Percentiles rank a stretch among this genome's conserved stretches.
These are phyloP conservation scores for Colletotrichum magnum DNA, from an alignment of 2,329 filamentous ascomycete genomes.

Conservation along the genomic window DNA sequence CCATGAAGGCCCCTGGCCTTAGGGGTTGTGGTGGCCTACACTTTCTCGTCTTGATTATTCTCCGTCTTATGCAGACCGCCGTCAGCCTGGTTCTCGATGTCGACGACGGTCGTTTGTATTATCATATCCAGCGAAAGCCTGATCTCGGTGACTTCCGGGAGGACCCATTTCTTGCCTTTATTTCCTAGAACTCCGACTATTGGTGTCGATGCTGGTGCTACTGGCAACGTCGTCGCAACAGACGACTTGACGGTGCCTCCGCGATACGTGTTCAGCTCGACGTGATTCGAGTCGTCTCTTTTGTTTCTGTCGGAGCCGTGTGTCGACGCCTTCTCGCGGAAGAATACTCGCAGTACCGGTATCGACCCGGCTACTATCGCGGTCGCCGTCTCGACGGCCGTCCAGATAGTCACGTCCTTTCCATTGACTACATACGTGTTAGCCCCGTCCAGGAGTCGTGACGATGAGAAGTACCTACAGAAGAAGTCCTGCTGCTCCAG, in stretches of 20 bases:
- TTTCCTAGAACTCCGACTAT: not conserved
- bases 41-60: too few species aligned
- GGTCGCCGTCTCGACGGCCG: slow-evolving; percentile 45
- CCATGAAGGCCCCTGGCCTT: too few species aligned
- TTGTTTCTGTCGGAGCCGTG: slow-evolving; percentile 19
- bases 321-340: slow-evolving; percentile 40
- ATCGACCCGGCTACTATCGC: slow-evolving; percentile 50
- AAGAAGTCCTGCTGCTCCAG: slow-evolving; percentile 28
- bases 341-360: slow-evolving; percentile 50
- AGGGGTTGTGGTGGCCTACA: too few species aligned
- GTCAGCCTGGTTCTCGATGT: not conserved
- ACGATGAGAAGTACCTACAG: not conserved
- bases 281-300: slow-evolving; percentile 9
- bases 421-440: slow-evolving; percentile 35
- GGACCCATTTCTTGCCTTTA: too few species aligned
- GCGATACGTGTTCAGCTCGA: slow-evolving; percentile 27
- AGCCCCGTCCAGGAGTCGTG: not conserved
- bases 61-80: not conserved
- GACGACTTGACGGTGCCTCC: not conserved
- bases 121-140: not conserved
- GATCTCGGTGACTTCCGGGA: too few species aligned
- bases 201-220: not conserved
- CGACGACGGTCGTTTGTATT: not conserved
- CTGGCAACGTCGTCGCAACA: not conserved
- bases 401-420: slow-evolving; percentile 47